phyloP scores from a whole-genome alignment of 1,284 basidiomycete species.

The Cryptococcus jaspeensis region DNA sequence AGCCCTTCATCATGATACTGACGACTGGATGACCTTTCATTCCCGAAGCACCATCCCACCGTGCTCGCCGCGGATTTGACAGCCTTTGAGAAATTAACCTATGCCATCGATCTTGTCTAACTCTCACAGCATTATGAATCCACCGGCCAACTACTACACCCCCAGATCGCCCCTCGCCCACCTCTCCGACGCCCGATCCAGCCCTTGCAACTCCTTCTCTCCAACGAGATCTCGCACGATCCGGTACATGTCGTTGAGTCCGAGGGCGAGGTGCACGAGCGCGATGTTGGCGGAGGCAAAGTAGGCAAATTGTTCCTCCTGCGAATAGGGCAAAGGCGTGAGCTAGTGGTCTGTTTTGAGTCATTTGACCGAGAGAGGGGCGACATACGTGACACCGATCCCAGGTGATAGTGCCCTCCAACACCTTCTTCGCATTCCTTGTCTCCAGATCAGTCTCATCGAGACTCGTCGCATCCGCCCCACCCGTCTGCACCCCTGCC shows the following conservation, averaged over 20 bases:
- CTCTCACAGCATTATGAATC: too few species aligned
- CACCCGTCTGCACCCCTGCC: not conserved
- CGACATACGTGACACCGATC: constrained; percentile 6
- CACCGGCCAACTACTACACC: not conserved
- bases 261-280: constrained; percentile 33
- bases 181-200: constrained; percentile 38
- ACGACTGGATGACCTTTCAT: too few species aligned
- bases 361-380: not conserved
- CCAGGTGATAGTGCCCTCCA: constrained; percentile 12
- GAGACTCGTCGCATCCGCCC: not conserved
- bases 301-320: constrained; percentile 47
- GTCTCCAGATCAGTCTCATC: constrained; percentile 11
- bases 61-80: too few species aligned
- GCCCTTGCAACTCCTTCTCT: constrained; percentile 39
- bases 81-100: too few species aligned
- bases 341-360: not conserved
- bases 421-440: constrained; percentile 6
- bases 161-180: constrained; percentile 25
- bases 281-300: constrained; percentile 46
- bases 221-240: constrained; percentile 41
- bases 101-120: too few species aligned
- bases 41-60: too few species aligned
- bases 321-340: not conserved
- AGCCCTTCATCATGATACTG: too few species aligned
- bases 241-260: constrained; percentile 40